Percentiles rank a stretch among this genome's conserved stretches.
Evolutionary conservation across 2,329 filamentous ascomycete species (phyloP).

Genomic region (Talaromyces islandicus): DNA sequence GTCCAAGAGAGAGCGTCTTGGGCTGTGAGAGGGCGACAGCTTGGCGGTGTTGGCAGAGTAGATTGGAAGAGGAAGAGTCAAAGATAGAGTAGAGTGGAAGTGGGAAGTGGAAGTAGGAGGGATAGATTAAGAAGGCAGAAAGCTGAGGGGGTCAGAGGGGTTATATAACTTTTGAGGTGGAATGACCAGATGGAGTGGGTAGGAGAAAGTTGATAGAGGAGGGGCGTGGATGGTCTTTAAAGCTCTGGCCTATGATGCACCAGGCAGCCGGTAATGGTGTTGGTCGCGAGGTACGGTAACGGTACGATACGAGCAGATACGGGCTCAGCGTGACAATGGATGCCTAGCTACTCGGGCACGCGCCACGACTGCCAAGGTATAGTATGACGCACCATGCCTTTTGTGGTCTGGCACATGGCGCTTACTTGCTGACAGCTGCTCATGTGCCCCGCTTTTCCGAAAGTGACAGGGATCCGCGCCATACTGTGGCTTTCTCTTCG

Average conservation of each 20-base stretch:
- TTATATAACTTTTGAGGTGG: background rate
- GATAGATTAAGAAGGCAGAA: too few species aligned
- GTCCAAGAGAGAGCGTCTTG: slow-evolving; percentile 6
- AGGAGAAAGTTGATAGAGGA: background rate
- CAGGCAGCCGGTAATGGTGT: background rate
- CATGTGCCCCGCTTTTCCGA: background rate
- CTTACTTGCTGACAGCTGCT: background rate
- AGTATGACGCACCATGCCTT: background rate
- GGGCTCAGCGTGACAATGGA: background rate
- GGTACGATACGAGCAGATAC: slow-evolving; percentile 1
- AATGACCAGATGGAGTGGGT: background rate
- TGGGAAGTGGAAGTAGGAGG: background rate
- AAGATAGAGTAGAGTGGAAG: too few species aligned
- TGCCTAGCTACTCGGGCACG: background rate
- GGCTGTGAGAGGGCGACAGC: slow-evolving; percentile 9
- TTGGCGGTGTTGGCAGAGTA: slow-evolving; percentile 8
- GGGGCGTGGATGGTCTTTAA: slow-evolving; percentile 6
- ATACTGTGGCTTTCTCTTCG: background rate
- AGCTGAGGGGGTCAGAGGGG: background rate
- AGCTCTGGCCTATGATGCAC: background rate
- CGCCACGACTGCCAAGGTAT: background rate
- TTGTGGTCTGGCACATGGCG: background rate
- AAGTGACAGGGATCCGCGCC: background rate
- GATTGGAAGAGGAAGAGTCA: background rate
- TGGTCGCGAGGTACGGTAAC: slow-evolving; percentile 4